Conservation (phyloP, 192 early-diverging fungal species). For the Backusella sp. region DNA sequence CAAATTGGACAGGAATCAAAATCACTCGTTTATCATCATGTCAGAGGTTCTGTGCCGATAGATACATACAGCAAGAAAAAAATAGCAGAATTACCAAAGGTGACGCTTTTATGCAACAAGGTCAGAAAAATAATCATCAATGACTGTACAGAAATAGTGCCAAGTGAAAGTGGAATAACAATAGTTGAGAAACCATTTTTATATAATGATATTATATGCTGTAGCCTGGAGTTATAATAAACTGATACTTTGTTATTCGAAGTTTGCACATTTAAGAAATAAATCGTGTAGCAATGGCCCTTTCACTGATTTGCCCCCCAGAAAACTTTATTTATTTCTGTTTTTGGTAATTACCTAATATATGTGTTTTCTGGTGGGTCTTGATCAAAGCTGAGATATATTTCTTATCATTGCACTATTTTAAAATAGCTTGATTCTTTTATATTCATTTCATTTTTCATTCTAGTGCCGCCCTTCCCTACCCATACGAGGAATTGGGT, state of each 20-base stretch:
- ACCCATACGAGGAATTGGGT: no score
- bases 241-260: not conserved
- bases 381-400: no score
- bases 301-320: no score
- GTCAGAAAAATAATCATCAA: not conserved
- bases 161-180: not conserved
- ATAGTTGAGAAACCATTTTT: not conserved
- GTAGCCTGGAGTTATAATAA: not conserved
- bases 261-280: no score
- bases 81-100: not conserved
- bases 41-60: not conserved
- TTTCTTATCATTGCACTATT: no score
- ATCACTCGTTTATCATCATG: not conserved
- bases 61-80: not conserved
- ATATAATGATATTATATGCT: not conserved
- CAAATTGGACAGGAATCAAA: not conserved
- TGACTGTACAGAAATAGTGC: not conserved
- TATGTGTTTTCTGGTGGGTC: no score
- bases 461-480: no score
- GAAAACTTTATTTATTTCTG: no score
- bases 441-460: no score
- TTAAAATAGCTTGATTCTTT: no score
- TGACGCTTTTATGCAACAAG: not conserved
- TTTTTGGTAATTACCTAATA: no score
- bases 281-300: no score